These are phyloP conservation scores for Colletotrichum shisoi DNA, from an alignment of 2,329 filamentous ascomycete genomes.

Conservation along the genomic window DNA sequence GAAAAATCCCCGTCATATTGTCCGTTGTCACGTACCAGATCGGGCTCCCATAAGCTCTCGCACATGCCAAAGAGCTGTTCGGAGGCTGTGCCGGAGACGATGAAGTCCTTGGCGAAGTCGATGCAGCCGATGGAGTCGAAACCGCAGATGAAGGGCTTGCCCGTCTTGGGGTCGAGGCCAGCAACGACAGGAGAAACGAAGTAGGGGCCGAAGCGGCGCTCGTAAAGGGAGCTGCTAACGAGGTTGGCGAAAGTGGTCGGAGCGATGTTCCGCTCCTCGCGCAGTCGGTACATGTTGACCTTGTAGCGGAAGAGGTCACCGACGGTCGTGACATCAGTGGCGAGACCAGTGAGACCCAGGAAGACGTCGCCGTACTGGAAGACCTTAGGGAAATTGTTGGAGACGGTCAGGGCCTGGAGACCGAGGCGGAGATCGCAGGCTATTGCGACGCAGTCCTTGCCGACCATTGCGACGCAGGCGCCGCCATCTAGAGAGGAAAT, in stretches of 20 bases:
- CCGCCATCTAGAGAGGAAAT: conserved; percentile 71
- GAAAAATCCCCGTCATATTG: neutral
- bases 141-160: conserved; percentile 96
- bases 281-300: conserved; percentile 99
- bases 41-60: conserved; percentile 96
- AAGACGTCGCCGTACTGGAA: conserved; percentile 97
- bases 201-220: conserved; percentile 94
- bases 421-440: conserved; percentile 98
- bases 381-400: conserved; percentile 99
- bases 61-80: conserved; percentile 99
- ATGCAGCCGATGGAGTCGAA: conserved; percentile 99
- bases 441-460: conserved; percentile 99
- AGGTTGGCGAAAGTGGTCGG: conserved; percentile 97
- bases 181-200: conserved; percentile 96
- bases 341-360: conserved; percentile 93
- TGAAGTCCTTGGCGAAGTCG: conserved; percentile 99
- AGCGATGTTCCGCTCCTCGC: conserved; percentile 95
- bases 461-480: conserved; percentile 97
- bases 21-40: conserved; percentile 72
- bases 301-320: conserved; percentile 99
- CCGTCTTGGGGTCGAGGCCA: conserved; percentile 91
- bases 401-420: conserved; percentile 94
- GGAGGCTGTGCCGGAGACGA: conserved; percentile 93
- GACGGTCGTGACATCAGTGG: conserved; percentile 93
- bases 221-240: conserved; percentile 88